Base-by-base conservation (phyloP, 2,329 filamentous ascomycete species). In the Fusarium sp. region DNA sequence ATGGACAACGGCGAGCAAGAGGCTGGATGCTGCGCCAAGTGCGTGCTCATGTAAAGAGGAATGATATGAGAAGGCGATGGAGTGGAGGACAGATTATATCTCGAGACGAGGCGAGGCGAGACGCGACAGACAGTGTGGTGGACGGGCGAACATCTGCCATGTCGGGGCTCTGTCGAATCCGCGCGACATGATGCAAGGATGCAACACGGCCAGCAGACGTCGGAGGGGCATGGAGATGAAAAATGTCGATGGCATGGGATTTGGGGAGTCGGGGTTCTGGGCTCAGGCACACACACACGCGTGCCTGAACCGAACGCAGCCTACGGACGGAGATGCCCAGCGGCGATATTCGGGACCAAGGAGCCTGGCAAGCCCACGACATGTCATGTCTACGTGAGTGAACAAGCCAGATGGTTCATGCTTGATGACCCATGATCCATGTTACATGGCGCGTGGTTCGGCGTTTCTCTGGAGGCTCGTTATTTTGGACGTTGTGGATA, bases 21-120 rank as follows among this genome's bases (percentile, higher is more conserved):
- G 81, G 87, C 90, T 47, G 93, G 95, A 76, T 98, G 95, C 89
- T 97, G 95, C 86, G 87, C 90, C 79, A 94, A 93, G 85, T 98
- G 95, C 85, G 89, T 94, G 82, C 89, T 98, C 82, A 97, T 98
- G 95, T 97, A 91, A 91, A 72, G 68, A 69, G 47, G 33, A 45
- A 37, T 43, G 58, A 40, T 40, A 59, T 45, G 45, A 45, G 66
- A 76, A 59, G 67, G 52, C 37, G 47, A 72, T 68, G 69, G 70
- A 32, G 60, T 57, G 68, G 59, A 66, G 63, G 68, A 54, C 45
- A 62, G 68, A 50, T 61, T 58, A 58, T 60, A 67, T 66, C 64
- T 69, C 58, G 59, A 64, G 56, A 67, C 63, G 58, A 68, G 30
- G 30, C 30, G 30, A 32, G 63, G 54, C 33, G 50, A 30, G 35